Evolutionary conservation across 257 asterid species (phyloP).

Genomic region (Catharanthus roseus): DNA sequence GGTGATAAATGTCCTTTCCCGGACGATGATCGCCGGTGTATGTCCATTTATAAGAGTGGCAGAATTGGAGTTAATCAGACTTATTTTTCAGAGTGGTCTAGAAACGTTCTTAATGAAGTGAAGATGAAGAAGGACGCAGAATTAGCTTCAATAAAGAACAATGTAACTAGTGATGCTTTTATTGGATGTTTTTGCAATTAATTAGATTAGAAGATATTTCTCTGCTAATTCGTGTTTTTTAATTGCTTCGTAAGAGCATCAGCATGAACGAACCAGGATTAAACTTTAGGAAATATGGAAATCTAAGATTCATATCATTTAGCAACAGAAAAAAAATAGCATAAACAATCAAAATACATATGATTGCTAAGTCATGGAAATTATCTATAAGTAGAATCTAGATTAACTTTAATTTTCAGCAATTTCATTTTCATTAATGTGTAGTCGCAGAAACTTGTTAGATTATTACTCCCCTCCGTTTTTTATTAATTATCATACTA

Average conservation of each 20-base stretch:
- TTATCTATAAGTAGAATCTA: no score
- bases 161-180: background rate
- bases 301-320: no score
- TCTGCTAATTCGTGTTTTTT: background rate
- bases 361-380: no score
- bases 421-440: no score
- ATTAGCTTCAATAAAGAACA: conserved; percentile 12
- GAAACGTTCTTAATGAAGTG: conserved; percentile 32
- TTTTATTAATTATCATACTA: no score
- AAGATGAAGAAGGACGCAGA: conserved; percentile 32
- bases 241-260: background rate
- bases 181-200: conserved; percentile 33
- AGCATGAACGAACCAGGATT: no score
- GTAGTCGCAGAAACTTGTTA: no score
- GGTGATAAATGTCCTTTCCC: conserved; percentile 47
- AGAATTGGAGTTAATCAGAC: conserved; percentile 49
- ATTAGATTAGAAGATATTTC: conserved; percentile 3
- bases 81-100: conserved; percentile 53
- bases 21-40: conserved; percentile 55
- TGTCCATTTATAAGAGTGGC: conserved; percentile 50
- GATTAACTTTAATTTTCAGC: no score
- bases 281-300: no score
- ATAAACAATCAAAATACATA: no score
- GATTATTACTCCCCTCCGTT: no score
- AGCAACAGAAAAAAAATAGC: no score